Evolutionary conservation across 768 basidiomycete genomes (phyloP).

Genomic region (Flagelloscypha sp.): DNA sequence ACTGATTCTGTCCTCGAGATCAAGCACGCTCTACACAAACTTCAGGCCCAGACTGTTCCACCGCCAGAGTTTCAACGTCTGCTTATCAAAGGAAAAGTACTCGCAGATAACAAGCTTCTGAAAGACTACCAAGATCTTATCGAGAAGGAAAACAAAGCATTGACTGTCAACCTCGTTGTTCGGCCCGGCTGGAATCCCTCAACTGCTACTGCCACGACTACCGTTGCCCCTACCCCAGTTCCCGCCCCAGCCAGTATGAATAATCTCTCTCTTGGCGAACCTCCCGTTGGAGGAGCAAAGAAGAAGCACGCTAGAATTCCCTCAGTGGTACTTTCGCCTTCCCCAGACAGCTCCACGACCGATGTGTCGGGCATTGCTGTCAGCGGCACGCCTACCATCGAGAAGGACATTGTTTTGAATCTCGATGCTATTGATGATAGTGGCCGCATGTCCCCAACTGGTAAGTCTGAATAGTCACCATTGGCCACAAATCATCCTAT

Average conservation of each 20-base stretch:
- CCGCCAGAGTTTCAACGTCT: conserved; percentile 77
- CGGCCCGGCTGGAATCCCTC: conserved; percentile 76
- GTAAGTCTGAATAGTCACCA: too few relatives aligned
- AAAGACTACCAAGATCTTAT: conserved; percentile 90
- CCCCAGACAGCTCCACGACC: conserved; percentile 37
- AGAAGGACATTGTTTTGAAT: too few relatives aligned
- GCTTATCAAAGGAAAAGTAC: conserved; percentile 88
- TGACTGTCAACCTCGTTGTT: conserved; percentile 79
- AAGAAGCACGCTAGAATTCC: conserved; percentile 61
- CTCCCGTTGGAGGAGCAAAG: too few relatives aligned
- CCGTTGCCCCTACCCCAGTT: conserved; percentile 17
- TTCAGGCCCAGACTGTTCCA: conserved; percentile 65
- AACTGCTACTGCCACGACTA: conserved; percentile 28
- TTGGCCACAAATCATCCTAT: too few relatives aligned
- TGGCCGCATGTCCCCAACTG: too few relatives aligned
- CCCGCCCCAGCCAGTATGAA: conserved; percentile 10
- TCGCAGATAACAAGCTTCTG: conserved; percentile 81
- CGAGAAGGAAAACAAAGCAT: conserved; percentile 70
- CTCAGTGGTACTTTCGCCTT: conserved; percentile 71
- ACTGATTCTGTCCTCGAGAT: conserved; percentile 80
- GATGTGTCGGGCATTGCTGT: conserved; percentile 21
- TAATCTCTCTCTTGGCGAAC: too few relatives aligned
- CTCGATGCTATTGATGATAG: too few relatives aligned
- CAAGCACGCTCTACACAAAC: too few relatives aligned
- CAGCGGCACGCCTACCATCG: too few relatives aligned